phyloP scores from a whole-genome alignment of 2,329 filamentous ascomycete species.

The Pleomassaria siparia region DNA sequence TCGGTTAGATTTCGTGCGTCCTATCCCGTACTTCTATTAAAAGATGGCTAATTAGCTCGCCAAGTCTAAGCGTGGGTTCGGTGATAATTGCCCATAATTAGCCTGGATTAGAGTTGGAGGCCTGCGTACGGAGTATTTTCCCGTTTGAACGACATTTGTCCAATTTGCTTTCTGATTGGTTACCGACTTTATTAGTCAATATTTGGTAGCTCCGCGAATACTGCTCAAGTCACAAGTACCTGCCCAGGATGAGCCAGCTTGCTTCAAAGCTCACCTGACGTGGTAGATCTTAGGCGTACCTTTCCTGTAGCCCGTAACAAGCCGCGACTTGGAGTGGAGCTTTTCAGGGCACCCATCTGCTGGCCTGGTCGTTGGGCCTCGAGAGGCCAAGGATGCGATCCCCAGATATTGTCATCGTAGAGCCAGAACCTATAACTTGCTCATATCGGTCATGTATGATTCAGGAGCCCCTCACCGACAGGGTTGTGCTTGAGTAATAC shows the following conservation, averaged over 20 bases:
- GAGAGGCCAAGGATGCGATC: constrained; percentile 7
- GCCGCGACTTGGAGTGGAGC: constrained; percentile 10
- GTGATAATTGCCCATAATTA: constrained; percentile 40
- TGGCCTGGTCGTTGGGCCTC: constrained; percentile 9
- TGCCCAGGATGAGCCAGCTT: constrained; percentile 20
- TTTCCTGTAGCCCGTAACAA: constrained; percentile 18
- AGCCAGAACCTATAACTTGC: constrained; percentile 7
- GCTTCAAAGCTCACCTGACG: constrained; percentile 39
- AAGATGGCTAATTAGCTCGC: constrained; percentile 37
- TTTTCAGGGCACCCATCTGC: constrained; percentile 9
- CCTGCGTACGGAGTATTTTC: constrained; percentile 21
- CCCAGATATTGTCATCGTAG: constrained; percentile 6
- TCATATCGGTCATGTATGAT: constrained; percentile 4
- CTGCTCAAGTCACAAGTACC: constrained; percentile 32
- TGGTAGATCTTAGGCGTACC: constrained; percentile 23
- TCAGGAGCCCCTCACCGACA: constrained; percentile 8
- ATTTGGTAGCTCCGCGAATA: constrained; percentile 39
- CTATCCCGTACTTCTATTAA: constrained; percentile 26
- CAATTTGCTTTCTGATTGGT: constrained; percentile 27
- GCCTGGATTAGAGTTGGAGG: constrained; percentile 10
- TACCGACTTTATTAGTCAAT: constrained; percentile 39
- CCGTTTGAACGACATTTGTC: constrained; percentile 17
- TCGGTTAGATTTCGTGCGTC: constrained; percentile 26
- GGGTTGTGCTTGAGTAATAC: constrained; percentile 6
- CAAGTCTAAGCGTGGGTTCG: background rate